Base-by-base conservation (phyloP, 805 yeast genomes). In the Teunomyces kruisii region DNA sequence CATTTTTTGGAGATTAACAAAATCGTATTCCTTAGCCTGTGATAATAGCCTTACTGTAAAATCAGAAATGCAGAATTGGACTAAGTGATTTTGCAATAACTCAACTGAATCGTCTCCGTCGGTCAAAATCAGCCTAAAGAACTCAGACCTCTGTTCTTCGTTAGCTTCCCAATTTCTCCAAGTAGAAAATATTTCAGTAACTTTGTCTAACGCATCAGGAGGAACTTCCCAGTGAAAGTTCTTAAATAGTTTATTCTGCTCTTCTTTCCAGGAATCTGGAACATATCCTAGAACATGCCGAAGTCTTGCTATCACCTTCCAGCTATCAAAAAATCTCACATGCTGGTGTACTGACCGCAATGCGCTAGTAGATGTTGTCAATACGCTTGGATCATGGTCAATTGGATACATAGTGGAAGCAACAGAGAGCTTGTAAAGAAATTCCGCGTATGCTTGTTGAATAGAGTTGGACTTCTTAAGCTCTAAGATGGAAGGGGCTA, bases 91-190 rank as follows among this genome's bases (percentile, higher is more conserved):
- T 26, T 27, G 7, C 12, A 14, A 6, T 12, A 10, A 3, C 12
- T 26, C 30, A 4, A 9, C 16, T 14, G 31, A 9, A 9, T 14
- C n/a, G 13, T 12, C 40, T 9, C 12, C 12, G 9, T 37, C 19
- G 9, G 19, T 10, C 9, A 84, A 84, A 2, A 80, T 73, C 49
- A 67, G 68, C 27, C 64, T 62, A 54, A 86, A 81, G 17, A 86
- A 70, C 44, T 72, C 79, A 42, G 83, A 76, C 31, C 76, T 68
- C n/a, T 76, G 75, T 16, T 82, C 76, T 54, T 80, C 79, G 27
- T 81, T 73, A 36, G 86, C 84, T 55, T 92, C 99, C 97, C 98
- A 91, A 47, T 82, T 81, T 70, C 97, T 79, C 97, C 98, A 94
- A 10, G 75, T 70, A 0, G 83, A 71, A 55, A 90, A 89, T 1